A percentile compares a stretch with the other conserved stretches of the same genome.
Evolutionary conservation across 352 stramenopile genomes (phyloP).

Genomic region (Chrysophaeum taylorii): DNA sequence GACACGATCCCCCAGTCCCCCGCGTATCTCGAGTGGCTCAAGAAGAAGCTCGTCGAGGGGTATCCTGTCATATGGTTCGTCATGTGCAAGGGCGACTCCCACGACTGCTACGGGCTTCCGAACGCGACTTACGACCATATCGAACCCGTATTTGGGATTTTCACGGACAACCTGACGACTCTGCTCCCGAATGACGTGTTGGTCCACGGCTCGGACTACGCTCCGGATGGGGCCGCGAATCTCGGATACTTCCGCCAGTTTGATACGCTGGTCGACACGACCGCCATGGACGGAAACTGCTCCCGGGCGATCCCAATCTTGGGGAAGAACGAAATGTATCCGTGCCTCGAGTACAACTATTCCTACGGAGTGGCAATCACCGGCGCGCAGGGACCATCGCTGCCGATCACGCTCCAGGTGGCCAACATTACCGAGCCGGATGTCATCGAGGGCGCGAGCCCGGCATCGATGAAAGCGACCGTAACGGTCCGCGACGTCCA

Average conservation of each 20-base stretch:
- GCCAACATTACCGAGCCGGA: background rate
- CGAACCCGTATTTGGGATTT: background rate
- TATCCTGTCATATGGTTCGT: no score
- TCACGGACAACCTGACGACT: background rate
- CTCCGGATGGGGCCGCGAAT: background rate
- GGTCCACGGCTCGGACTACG: background rate
- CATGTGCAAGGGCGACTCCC: no score
- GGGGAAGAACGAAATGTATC: background rate
- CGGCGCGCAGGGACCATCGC: background rate
- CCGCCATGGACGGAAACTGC: background rate
- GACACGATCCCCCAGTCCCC: no score
- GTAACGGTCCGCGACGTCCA: background rate
- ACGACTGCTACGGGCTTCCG: no score
- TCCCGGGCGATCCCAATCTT: background rate
- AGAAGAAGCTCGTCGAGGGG: no score
- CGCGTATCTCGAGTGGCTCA: no score
- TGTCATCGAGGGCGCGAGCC: no score
- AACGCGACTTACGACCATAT: background rate
- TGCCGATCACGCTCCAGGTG: background rate
- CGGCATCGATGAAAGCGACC: background rate
- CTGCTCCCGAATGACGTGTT: background rate
- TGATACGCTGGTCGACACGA: background rate
- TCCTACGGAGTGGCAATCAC: background rate
- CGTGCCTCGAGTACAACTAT: background rate
- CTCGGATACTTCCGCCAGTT: background rate